A percentile compares a stretch with the other conserved stretches of the same genome.
Conservation (phyloP, 352 stramenopile genomes). For the Pythium sukuiense region DNA sequence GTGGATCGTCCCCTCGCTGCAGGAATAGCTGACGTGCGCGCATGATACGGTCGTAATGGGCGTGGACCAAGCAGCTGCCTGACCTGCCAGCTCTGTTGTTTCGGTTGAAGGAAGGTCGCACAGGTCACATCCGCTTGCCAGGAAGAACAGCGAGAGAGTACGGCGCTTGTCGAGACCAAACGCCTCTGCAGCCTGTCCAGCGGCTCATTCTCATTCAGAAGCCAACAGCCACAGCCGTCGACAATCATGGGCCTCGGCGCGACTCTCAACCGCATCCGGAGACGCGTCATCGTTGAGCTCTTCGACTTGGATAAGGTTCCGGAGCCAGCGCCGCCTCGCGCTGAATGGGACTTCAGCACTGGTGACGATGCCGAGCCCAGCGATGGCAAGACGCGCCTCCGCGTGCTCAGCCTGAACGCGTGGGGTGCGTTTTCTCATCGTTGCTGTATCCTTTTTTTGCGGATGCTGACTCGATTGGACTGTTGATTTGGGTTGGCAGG, state of each 20-base stretch:
- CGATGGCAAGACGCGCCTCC: conserved; percentile 31
- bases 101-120: conserved; percentile 1
- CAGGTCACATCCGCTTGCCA: background rate
- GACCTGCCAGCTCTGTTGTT: background rate
- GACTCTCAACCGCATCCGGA: conserved; percentile 43
- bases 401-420: conserved; percentile 73
- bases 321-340: conserved; percentile 41
- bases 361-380: conserved; percentile 28
- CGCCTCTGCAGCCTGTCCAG: background rate
- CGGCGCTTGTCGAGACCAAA: background rate
- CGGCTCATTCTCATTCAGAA: background rate
- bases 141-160: background rate
- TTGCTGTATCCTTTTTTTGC: background rate
- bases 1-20: background rate
- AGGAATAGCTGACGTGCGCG: conserved; percentile 7
- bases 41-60: conserved; percentile 3
- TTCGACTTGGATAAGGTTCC: conserved; percentile 58
- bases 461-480: background rate
- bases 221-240: background rate
- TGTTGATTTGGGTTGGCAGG: conserved; percentile 27
- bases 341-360: conserved; percentile 17
- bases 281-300: conserved; percentile 55
- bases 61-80: background rate
- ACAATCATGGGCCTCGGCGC: conserved; percentile 36
- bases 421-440: conserved; percentile 45